Base-by-base conservation (phyloP, 116 monocot genomes). In the Cymodocea nodosa region DNA sequence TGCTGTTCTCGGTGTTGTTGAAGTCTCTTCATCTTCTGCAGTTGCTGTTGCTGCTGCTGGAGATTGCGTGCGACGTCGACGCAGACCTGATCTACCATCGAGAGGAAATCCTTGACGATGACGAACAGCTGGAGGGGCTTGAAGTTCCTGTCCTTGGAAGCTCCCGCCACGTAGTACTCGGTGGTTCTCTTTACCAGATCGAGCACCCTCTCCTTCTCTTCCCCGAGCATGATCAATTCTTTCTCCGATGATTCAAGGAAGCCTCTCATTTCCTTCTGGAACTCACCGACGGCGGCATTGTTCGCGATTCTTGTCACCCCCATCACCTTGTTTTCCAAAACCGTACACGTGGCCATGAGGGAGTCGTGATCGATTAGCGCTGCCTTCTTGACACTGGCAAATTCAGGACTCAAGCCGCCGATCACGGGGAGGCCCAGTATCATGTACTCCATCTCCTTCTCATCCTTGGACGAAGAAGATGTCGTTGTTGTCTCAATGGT, bases 401-500 rank as follows among this genome's bases (percentile, higher is more conserved):
- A 76, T 75, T 85, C 89, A 6, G 50, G 30, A 56, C 87, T 81
- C 40, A 94, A 72, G 16, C 87, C 84, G 5, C 90, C 90, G 3
- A 94, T 83, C 7, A 87, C 74, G 4, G 94, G 94, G 22, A 90
- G 74, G 16, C 94, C 94, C 3, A 94, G 64, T 73, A 58, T 89
- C 65, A 83, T 78, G 71, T 87, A 94, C 70, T 94, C 94, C 69
- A 59, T 68, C 15, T 90, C 84, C 70, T 75, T 82, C 76, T 87
- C 84, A 10, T 67, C 66, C 35, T 30, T 65, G 1, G 65, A 36
- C 35, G 62, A 36, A 37, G 35, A 36, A 15, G 62, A 62, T 79
- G 50, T 51, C 51, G 35, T 64, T 58, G 18, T 81, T 62, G 16
- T 76, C 6, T 40, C 67, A 35, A n/a, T 54, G 75, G 68, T 81